phyloP scores from a whole-genome alignment of 305 asterid species.

The Solanum hybrid region DNA sequence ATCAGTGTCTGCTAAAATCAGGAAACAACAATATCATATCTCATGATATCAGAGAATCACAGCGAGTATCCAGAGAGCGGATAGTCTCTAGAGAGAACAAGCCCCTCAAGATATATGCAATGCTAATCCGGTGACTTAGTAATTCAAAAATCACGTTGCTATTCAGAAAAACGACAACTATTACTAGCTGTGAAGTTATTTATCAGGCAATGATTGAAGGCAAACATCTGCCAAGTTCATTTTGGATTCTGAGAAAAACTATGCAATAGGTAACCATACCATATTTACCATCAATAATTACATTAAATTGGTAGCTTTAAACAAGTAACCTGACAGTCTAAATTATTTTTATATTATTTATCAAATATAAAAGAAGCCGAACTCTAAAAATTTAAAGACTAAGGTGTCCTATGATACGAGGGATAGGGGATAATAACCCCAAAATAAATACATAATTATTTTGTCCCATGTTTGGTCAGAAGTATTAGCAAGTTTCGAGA shows the following conservation, averaged over 20 bases:
- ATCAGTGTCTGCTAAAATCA: slow-evolving; percentile 21
- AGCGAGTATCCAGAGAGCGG: neutral
- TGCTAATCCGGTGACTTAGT: neutral
- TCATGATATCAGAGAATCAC: neutral
- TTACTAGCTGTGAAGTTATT: neutral
- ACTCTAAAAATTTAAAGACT: too few species aligned
- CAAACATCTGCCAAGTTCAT: neutral
- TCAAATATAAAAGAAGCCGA: too few species aligned
- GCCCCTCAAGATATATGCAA: neutral
- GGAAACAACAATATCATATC: neutral
- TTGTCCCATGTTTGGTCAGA: too few species aligned
- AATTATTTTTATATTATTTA: too few species aligned
- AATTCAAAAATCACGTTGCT: neutral
- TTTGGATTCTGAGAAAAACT: neutral
- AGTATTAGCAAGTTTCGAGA: too few species aligned
- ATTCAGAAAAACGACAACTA: neutral
- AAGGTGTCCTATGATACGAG: too few species aligned
- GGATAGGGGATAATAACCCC: too few species aligned
- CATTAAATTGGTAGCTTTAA: too few species aligned
- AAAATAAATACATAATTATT: too few species aligned
- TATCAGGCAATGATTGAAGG: neutral
- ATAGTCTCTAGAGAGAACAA: neutral
- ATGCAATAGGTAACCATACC: too few species aligned
- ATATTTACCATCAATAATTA: too few species aligned
- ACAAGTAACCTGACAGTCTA: neutral